Evolutionary conservation across 2,329 filamentous ascomycete species (phyloP), one percentile per base, ranked within the genome.

Genomic region (Dryadomyces quercus-mongolicae): DNA sequence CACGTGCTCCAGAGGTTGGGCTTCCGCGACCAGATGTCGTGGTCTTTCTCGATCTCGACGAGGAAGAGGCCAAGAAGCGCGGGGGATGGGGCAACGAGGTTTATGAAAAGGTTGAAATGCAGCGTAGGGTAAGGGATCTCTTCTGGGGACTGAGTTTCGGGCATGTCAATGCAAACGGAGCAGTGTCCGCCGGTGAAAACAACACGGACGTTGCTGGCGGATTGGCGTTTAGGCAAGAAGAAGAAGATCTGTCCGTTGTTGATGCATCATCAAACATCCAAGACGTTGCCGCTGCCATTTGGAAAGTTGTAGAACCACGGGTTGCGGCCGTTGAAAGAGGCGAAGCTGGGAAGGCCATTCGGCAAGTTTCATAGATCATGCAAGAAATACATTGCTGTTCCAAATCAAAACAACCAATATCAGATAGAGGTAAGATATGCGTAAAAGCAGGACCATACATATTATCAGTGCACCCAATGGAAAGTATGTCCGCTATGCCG

Each of bases 51-150:
- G 88, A 93, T 64, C 78, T 97, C 51, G 81, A 84, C 7, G 80
- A 88, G 40, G 79, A 82, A 50, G 78, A 83, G 56, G 90, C 90
- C 10, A 80, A 79, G 34, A 76, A 77, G 61, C 76, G 93, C 18
- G 90, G 89, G n/a, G 92, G 89, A 0, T 98, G 85, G 74, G 93
- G 93, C 1, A 79, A 77, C 18, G 93, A 98, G 74, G 77, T 88
- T 58, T 98, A 97, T 64, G 93, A 98, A 71, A 85, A 82, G 65
- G 79, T 78, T 56, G 82, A 84, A 63, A 87, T 95, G 81, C 93
- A 98, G 71, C 74, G 77, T 57, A 78, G 82, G 10, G 93, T 97
- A 15, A 73, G 88, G 20, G 78, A 83, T 58, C 66, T 94, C 51
- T 96, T 95, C 67, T 77, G 75, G 70, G 74, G 71, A 0, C 62